A percentile compares a stretch with the other conserved stretches of the same genome.
Conservation (phyloP, 2,329 filamentous ascomycete species). For the Ophiostoma perfectum region DNA sequence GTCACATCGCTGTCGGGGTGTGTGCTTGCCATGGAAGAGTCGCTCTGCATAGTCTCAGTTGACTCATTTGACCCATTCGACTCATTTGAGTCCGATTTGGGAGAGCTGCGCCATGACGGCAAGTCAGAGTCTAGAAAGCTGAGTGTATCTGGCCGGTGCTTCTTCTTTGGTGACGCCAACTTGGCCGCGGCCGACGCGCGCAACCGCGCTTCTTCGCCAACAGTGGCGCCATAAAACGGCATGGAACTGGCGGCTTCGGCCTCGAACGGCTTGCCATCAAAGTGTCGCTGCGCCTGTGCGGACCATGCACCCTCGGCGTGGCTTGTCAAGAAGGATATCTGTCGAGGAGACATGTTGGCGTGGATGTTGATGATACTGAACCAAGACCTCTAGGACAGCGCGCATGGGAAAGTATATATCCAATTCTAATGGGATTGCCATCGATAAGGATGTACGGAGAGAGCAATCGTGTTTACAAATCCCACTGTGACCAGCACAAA, state of each 20-base stretch:
- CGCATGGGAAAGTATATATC: constrained; percentile 7
- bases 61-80: neutral
- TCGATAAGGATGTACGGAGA: too few relatives aligned
- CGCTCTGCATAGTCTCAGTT: neutral
- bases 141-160: constrained; percentile 37
- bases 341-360: constrained; percentile 16
- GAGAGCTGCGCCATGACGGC: neutral
- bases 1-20: neutral
- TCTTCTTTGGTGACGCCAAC: constrained; percentile 1
- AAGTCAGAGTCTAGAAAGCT: constrained; percentile 47
- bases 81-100: neutral
- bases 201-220: constrained; percentile 3
- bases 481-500: constrained; percentile 7
- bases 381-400: neutral
- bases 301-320: constrained; percentile 15
- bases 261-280: constrained; percentile 16
- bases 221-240: constrained; percentile 18
- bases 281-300: constrained; percentile 16
- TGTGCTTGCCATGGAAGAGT: neutral
- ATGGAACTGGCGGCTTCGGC: constrained; percentile 12
- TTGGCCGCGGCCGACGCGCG: neutral
- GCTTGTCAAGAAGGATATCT: constrained; percentile 14
- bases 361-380: neutral
- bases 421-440: neutral
- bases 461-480: neutral